Evolutionary conservation across 371 early-diverging fungal species (phyloP).

Genomic region (Lichtheimia ramosa): DNA sequence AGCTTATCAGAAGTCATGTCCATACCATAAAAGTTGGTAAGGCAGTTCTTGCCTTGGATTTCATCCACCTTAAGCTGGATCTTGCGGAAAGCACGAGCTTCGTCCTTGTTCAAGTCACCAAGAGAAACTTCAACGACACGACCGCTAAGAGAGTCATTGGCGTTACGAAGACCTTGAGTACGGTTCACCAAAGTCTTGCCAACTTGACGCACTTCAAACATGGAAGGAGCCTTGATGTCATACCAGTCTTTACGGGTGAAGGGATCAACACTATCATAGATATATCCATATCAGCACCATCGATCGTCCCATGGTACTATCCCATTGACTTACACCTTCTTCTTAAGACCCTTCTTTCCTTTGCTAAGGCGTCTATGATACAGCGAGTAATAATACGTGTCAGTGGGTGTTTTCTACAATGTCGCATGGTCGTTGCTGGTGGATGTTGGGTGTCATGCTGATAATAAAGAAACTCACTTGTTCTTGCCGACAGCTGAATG

Average conservation of each 20-base stretch:
- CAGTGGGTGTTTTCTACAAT: constrained; percentile 1
- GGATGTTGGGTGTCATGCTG: neutral
- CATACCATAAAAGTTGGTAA: constrained; percentile 99
- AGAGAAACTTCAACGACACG: constrained; percentile 98
- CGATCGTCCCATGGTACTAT: no score
- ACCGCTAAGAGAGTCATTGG: constrained; percentile 94
- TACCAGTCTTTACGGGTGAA: constrained; percentile 99
- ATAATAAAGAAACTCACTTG: constrained; percentile 76
- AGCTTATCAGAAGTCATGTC: constrained; percentile 99
- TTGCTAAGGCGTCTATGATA: constrained; percentile 75
- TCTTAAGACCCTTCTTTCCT: constrained; percentile 97
- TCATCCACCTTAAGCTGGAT: constrained; percentile 98
- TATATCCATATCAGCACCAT: neutral
- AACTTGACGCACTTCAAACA: constrained; percentile 90
- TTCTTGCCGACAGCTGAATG: constrained; percentile 90
- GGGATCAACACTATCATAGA: constrained; percentile 76
- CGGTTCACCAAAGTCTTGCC: constrained; percentile 99
- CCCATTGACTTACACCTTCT: constrained; percentile 83
- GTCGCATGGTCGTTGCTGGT: neutral
- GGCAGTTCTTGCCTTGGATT: constrained; percentile 97
- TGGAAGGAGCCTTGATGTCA: constrained; percentile 97
- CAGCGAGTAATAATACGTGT: neutral
- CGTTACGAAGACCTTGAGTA: constrained; percentile 97
- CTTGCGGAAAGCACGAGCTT: constrained; percentile 97
- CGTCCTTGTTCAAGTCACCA: constrained; percentile 97